Base-by-base conservation (phyloP, 805 yeast species). In the Starmerella khaoyaiensis region DNA sequence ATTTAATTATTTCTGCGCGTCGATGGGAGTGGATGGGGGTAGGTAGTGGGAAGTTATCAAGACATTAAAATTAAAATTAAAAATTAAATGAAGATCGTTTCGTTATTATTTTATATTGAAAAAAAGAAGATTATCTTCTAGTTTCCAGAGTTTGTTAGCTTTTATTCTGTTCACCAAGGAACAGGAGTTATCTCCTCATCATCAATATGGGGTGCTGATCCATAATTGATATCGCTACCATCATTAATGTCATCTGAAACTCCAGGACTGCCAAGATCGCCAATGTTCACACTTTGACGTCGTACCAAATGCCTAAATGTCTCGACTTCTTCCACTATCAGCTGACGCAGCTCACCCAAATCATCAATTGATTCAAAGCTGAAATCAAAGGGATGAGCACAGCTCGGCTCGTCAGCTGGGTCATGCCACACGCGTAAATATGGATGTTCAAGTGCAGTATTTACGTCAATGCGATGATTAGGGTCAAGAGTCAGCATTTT, bases 331-430 rank as follows among this genome's bases (percentile, higher is more conserved):
- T 75, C 76, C 60, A 78, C 80, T 36, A 86, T 66, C 69, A 83
- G 61, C 39, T 67, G 67, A 58, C 84, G 83, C 54, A 90, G 65
- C 54, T 87, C 93, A 33, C 71, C 72, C 20, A 81, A 65, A 10
- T 76, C 69, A 41, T 87, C 66, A 39, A 77, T 79, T 48, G 84
- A 93, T 57, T 90, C 98, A 52, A 90, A 90, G 44, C 79, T 86
- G 51, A 90, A 87, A 56, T 87, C 84, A 48, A 79, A 84, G 28
- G 75, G 74, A 0, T 93, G 86, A 17, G 90, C 77, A 33, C 84
- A 80, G 15, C 74, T 72, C 0, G 97, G 97, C 59, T 87, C 97
- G 56, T 87, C 97, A 37, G 71, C 73, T 3, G 95, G 94, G 53
- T 87, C 97, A 58, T 87, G 97, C 60, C 87, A 87, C n/a, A 79